Evolutionary conservation across 1,139 yeast genomes (phyloP).

Genomic region (Blastobotrys malaysiensis): DNA sequence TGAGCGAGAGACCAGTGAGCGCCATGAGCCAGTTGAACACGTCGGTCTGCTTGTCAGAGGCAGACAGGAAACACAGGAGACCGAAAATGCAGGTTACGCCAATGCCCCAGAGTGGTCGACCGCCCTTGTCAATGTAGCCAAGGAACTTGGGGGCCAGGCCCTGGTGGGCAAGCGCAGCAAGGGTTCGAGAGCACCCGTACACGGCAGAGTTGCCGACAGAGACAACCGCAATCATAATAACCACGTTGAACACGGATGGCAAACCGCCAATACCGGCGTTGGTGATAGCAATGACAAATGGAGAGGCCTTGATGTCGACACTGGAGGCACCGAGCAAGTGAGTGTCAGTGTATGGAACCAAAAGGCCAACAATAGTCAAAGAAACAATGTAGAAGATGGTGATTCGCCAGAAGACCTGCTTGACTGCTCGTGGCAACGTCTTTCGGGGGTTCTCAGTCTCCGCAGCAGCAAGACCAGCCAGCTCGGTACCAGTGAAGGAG

Average conservation of each 20-base stretch:
- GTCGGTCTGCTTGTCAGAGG: constrained; percentile 56
- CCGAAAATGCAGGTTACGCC: constrained; percentile 54
- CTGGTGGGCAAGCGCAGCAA: constrained; percentile 73
- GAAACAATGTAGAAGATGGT: constrained; percentile 59
- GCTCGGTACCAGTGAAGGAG: constrained; percentile 78
- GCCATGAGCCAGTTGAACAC: constrained; percentile 79
- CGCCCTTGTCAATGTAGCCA: constrained; percentile 66
- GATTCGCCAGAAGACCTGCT: constrained; percentile 72
- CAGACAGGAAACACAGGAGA: constrained; percentile 64
- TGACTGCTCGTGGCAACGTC: constrained; percentile 66
- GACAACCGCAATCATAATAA: constrained; percentile 61
- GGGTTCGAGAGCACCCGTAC: constrained; percentile 73
- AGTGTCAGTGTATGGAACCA: constrained; percentile 59
- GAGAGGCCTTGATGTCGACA: constrained; percentile 58
- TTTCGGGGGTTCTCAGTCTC: constrained; percentile 58
- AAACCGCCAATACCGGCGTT: constrained; percentile 52
- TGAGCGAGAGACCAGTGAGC: constrained; percentile 70
- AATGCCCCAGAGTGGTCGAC: constrained; percentile 70
- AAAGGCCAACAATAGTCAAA: constrained; percentile 54
- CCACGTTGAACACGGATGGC: constrained; percentile 68
- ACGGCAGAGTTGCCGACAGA: constrained; percentile 73
- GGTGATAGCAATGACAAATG: constrained; percentile 64
- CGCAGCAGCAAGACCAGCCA: constrained; percentile 79
- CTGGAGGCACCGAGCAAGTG: constrained; percentile 42
- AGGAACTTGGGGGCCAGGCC: constrained; percentile 69